Conservation (phyloP, 768 basidiomycete species). For the Multifurca ochricompacta region DNA sequence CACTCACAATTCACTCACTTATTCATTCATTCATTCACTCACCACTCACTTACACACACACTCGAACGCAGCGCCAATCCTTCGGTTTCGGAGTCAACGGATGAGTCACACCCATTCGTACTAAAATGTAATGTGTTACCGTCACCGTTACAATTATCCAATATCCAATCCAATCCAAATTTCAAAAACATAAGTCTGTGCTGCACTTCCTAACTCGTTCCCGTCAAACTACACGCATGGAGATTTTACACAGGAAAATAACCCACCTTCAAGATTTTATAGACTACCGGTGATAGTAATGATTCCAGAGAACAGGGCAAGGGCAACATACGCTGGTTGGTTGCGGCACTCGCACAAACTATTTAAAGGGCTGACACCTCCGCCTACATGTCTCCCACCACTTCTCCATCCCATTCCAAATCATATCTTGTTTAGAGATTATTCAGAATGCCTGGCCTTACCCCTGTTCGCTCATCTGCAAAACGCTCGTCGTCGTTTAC, state of each 20-base stretch:
- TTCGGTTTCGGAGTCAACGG: neutral
- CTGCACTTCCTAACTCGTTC: conserved; percentile 6
- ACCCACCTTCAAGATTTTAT: neutral
- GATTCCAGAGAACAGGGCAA: neutral
- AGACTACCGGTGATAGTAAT: conserved; percentile 8
- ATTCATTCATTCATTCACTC: too few relatives aligned
- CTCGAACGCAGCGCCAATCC: neutral
- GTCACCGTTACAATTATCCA: too few relatives aligned
- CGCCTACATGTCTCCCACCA: neutral
- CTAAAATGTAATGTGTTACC: neutral
- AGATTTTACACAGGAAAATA: conserved; percentile 14
- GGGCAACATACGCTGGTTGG: neutral
- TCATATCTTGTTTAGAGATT: too few relatives aligned
- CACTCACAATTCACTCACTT: too few relatives aligned
- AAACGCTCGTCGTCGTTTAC: conserved; percentile 30
- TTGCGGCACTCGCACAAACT: conserved; percentile 7
- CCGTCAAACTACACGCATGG: conserved; percentile 9
- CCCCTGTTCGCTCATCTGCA: conserved; percentile 21
- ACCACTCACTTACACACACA: too few relatives aligned
- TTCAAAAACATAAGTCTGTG: conserved; percentile 11
- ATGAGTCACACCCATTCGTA: conserved; percentile 6
- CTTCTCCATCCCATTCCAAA: neutral
- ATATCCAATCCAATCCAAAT: conserved; percentile 2
- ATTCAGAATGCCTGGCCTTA: conserved; percentile 29
- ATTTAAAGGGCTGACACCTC: neutral